These are phyloP conservation scores for Miamiensis avidus DNA, from an alignment of 169 alveolate genomes.

Conservation along the genomic window DNA sequence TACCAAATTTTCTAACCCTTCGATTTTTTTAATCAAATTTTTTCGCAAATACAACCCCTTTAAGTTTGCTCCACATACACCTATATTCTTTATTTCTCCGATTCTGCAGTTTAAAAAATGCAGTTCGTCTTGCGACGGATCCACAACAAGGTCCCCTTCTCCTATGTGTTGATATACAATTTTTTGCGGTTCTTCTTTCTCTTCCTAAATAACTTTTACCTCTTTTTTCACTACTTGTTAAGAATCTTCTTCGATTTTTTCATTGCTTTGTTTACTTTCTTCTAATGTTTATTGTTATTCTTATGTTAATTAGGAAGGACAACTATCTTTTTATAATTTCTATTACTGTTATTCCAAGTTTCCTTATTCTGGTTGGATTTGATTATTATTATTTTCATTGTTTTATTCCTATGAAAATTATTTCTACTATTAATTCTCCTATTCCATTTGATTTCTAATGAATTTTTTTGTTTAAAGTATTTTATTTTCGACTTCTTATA, in stretches of 20 bases:
- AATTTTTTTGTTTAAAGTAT: too few species aligned
- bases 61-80: too few species aligned
- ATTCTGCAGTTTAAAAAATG: neutral
- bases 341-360: too few species aligned
- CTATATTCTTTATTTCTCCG: neutral
- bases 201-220: neutral
- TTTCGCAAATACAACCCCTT: neutral
- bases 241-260: neutral
- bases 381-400: too few species aligned
- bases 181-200: neutral
- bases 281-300: neutral
- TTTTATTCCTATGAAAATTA: too few species aligned
- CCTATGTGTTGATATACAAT: neutral
- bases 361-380: neutral
- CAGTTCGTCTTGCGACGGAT: neutral
- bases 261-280: neutral
- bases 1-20: neutral
- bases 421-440: too few species aligned
- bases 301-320: neutral
- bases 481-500: too few species aligned
- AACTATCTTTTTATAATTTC: neutral
- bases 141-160: neutral
- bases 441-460: too few species aligned
- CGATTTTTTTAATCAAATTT: neutral
- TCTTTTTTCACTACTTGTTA: neutral